Evolutionary conservation across 352 stramenopile species (phyloP), one percentile per base, ranked within the genome.

Genomic region (Plasmopara halstedii): DNA sequence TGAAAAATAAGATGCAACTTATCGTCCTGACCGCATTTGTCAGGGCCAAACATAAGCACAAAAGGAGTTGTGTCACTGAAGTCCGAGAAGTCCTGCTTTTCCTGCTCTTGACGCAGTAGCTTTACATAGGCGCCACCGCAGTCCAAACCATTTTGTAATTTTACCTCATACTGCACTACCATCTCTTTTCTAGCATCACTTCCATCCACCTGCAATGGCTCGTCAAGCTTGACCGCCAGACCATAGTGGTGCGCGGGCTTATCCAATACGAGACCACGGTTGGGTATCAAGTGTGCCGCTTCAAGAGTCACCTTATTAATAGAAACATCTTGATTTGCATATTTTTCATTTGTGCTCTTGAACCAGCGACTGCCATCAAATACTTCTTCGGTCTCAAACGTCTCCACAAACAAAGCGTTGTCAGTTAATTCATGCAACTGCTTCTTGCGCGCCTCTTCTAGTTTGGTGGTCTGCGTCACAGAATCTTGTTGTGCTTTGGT

Each of bases 1-100:
- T 95, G 81, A 58, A 98, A 89, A 50, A 98, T 98, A 21, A 98
- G 88, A 48, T 98, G 93, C 46, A 95, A 80, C 58, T 97, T 97
- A 63, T 98, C 90, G 56, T 67, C 97, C 10, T 67, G 57, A 31
- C 92, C 92, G 57, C 93, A 98, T 50, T 95, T 95, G 63, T 98
- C 93, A 1, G 93, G 93, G 0, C 93, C 93, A 64, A 98, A 98
- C 93, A 98, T 98, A 64, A 98, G 83, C 45, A 86, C 78, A 51
- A 97, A 98, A 21, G 88, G 90, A 37, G 86, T 90, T 22, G 70
- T 51, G 56, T 95, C 80, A 42, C 76, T 82, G 41, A 97, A 86
- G 33, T 66, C 51, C n/a, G 56, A 71, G 17, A 78, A 73, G 49
- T 87, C 64, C 34, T 65, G 50, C 3, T 54, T 50, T 6, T 65